Evolutionary conservation across 2,329 filamentous ascomycete species (phyloP), one percentile per base, ranked within the genome.

Genomic region (Aspergillus sp.): DNA sequence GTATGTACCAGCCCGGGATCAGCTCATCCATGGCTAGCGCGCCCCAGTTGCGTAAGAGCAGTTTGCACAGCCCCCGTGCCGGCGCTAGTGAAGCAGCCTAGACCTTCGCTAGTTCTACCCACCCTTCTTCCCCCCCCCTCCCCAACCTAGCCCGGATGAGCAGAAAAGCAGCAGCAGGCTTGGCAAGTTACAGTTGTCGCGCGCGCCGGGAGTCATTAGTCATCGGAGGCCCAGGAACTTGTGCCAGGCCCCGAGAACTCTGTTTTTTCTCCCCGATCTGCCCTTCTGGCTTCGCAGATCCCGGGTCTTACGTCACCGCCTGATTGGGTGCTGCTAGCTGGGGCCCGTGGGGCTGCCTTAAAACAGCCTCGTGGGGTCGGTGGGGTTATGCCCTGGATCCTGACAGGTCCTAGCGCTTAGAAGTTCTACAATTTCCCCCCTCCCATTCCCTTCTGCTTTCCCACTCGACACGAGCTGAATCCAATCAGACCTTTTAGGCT

Each of bases 31-130:
- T 61, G 57, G 61, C 62, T 62, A 32, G 62, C 57, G 54, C 25
- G 57, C 50, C 54, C 58, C 57, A 59, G 59, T 66, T 68, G 65
- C 65, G 66, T 67, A 68, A 68, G 66, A 68, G 63, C 49, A 60
- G 65, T 67, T 67, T 68, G 66, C 66, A 68, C 66, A 68, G 66
- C 66, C 66, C 66, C 66, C 66, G 60, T 64, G 59, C 66, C 66
- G 66, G 64, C 58, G 65, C 66, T 68, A 68, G 64, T 61, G 58
- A 61, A 44, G 50, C 50, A 65, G 58, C 61, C 63, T 62, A 64
- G 63, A 61, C 63, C 58, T 59, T 53, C 32, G 25, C 42, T 58
- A 62, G 32, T 13, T 27, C 25, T 27, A 27, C 25, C 25, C 25
- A 27, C 25, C 25, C 25, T 27, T 36, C 23, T 25, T 7, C 1